These are phyloP conservation scores for Mollisiaceae sp. DNA, from an alignment of 2,329 filamentous ascomycete genomes.

Conservation along the genomic window DNA sequence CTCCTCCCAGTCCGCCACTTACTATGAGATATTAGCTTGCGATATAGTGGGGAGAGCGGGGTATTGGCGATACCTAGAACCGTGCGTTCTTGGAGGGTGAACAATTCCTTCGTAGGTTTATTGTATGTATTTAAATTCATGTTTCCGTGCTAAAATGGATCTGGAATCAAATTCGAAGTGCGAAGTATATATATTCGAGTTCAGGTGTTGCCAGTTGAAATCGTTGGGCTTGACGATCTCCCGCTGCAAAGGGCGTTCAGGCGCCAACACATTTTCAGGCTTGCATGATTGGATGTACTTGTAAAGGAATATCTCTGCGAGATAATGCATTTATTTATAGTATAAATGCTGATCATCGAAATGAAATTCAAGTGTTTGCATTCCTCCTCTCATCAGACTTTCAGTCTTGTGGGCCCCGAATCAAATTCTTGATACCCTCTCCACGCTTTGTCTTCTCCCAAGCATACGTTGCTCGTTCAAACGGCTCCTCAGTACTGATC, in stretches of 20 bases:
- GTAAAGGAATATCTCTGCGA: background rate
- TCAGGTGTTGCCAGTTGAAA: background rate
- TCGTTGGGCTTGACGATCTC: conserved; percentile 6
- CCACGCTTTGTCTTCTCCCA: conserved; percentile 39
- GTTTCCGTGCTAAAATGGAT: too few species aligned
- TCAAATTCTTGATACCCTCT: conserved; percentile 35
- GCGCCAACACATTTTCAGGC: too few species aligned
- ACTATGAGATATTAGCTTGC: conserved; percentile 39
- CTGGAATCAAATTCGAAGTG: too few species aligned
- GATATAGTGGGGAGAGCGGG: background rate
- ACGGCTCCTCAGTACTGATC: conserved; percentile 47
- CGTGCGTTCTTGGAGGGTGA: conserved; percentile 21
- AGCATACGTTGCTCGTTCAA: conserved; percentile 53
- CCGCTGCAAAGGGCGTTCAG: background rate
- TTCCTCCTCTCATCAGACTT: background rate
- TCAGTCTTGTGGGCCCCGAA: conserved; percentile 23
- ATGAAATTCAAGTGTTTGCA: background rate
- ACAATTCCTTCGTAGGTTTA: conserved; percentile 18
- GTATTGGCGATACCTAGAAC: conserved; percentile 15
- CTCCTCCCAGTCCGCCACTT: conserved; percentile 55
- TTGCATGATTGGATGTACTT: background rate
- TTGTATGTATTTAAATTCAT: background rate
- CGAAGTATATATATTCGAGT: background rate
- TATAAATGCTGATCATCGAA: background rate
- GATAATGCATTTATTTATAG: background rate